Evolutionary conservation across 805 yeast species (phyloP), one percentile per base, ranked within the genome.

Genomic region (Candida lessepsii): DNA sequence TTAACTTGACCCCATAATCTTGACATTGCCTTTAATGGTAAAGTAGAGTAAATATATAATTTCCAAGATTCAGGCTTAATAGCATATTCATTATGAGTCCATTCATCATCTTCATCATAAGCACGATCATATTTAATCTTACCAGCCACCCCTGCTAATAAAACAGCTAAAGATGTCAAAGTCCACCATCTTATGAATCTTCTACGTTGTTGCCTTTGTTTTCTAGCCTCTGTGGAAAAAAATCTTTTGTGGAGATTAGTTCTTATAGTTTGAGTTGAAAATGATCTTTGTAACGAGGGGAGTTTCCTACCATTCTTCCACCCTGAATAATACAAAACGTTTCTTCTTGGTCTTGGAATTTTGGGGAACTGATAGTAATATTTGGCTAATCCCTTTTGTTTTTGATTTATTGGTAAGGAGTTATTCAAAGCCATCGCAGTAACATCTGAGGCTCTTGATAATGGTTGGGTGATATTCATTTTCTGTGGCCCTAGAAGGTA

Each of bases 1-100:
- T 93, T 93, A 42, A 93, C 75, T 52, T 78, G 80, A 23, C 99
- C 99, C 99, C 99, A 93, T 32, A 91, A 64, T 46, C 99, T 76
- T 1, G 97, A 89, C 24, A 89, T 71, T 1, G 96, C 86, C 57
- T 90, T 88, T 57, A 93, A 73, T 1, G 99, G 99, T 34, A 93
- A 70, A 2, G 96, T 82, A 3, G 89, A 80, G 62, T 93, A 93
- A 21, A 93, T 83, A 55, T 87, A 90, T 41, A 91, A 76, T 29
- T 84, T 81, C 97, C 97, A 90, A 7, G 95, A 83, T 48, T 80
- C 82, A 7, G 89, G 90, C 50, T 74, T 74, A 41, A 76, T 71
- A 33, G 61, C 62, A 52, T 68, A 67, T 41, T 67, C 64, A 48
- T 64, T 60, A 41, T 51, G 53, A 2, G 56, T 57, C 29, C 50